A percentile compares a stretch with the other conserved stretches of the same genome.
Conservation (phyloP, 345 rosid genomes). For the Euphorbia peplus region DNA sequence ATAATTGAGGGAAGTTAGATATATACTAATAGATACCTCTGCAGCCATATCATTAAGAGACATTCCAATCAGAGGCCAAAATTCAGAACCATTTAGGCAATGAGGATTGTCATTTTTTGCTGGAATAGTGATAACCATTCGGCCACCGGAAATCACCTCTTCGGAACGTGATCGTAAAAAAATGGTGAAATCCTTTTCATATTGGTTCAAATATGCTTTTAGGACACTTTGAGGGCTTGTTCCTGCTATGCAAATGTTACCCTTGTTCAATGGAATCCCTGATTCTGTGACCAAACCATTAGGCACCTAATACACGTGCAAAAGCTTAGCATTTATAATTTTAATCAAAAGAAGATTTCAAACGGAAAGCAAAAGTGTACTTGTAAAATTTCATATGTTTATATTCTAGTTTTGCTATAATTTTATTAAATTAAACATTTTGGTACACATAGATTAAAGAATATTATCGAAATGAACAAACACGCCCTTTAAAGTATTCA, state of each 20-base stretch:
- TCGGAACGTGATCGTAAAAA: conserved; percentile 21
- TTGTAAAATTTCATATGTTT: too few species aligned
- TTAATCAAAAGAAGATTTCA: too few species aligned
- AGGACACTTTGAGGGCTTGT: conserved; percentile 24
- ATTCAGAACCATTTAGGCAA: neutral
- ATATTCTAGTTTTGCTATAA: too few species aligned
- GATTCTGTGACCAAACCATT: conserved; percentile 16
- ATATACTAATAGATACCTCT: conserved; percentile 24
- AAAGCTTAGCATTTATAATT: too few species aligned
- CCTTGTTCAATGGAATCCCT: conserved; percentile 25
- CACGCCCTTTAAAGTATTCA: too few species aligned
- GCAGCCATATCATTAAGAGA: conserved; percentile 24
- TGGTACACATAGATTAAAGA: too few species aligned
- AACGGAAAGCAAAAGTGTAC: too few species aligned
- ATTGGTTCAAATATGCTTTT: conserved; percentile 26
- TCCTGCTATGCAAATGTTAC: conserved; percentile 23
- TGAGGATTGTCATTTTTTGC: conserved; percentile 7
- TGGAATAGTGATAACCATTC: conserved; percentile 18
- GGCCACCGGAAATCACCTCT: conserved; percentile 24
- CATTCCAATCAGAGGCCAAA: conserved; percentile 22
- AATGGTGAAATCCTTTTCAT: conserved; percentile 18
- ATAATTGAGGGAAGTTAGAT: too few species aligned
- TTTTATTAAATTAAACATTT: too few species aligned
- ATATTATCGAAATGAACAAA: too few species aligned
- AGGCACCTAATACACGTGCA: neutral